These are phyloP conservation scores for Umbelopsis ramanniana DNA, from an alignment of 192 early-diverging fungal genomes.

Conservation along the genomic window DNA sequence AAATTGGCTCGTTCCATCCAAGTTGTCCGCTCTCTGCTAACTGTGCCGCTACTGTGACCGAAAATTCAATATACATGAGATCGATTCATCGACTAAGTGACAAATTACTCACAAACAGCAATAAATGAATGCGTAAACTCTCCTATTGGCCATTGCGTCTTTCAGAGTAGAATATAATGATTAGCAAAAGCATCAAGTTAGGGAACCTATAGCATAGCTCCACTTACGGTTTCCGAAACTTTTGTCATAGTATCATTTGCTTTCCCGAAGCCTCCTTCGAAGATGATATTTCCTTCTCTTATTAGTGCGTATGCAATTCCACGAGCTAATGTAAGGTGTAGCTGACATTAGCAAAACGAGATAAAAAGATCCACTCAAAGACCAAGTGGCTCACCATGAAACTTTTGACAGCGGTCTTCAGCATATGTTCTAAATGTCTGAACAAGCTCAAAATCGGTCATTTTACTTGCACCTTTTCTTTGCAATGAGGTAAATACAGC, in stretches of 20 bases:
- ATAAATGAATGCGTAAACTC: background rate
- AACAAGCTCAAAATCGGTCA: background rate
- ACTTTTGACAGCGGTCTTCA: background rate
- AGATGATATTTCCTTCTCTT: background rate
- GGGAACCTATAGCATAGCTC: background rate
- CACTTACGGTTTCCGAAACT: background rate
- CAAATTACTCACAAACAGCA: slow-evolving; percentile 3
- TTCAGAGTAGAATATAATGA: background rate
- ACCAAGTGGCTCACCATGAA: background rate
- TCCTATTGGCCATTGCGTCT: background rate
- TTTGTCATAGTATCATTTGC: background rate
- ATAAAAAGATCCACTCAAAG: background rate
- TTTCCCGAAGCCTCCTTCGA: background rate
- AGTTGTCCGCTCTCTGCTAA: background rate
- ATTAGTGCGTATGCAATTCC: background rate
- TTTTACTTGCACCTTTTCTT: background rate
- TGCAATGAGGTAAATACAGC: background rate
- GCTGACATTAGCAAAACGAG: background rate
- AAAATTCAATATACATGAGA: background rate
- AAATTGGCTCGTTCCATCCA: background rate
- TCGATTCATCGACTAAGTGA: too few relatives aligned
- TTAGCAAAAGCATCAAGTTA: background rate
- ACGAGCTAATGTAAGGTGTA: background rate
- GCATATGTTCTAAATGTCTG: background rate
- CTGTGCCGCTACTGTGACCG: background rate